phyloP scores from a whole-genome alignment of 768 basidiomycete species.

The Auricularia cornea region DNA sequence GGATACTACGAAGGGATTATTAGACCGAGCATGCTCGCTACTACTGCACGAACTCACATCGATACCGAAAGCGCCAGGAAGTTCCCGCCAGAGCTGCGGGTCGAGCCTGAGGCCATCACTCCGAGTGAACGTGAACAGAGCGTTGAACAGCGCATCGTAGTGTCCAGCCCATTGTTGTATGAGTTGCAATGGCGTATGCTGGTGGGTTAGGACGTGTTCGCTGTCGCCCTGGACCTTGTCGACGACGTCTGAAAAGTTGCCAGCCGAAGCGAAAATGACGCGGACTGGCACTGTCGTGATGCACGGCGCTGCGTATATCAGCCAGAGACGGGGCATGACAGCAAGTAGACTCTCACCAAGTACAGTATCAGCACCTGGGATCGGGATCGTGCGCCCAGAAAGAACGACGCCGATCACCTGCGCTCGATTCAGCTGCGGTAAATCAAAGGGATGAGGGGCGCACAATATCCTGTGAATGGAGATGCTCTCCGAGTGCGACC shows the following conservation, averaged over 20 bases:
- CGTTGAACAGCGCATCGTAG: background rate
- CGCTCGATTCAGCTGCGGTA: background rate
- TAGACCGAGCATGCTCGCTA: background rate
- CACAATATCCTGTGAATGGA: background rate
- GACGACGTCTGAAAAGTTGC: background rate
- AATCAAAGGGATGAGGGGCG: background rate
- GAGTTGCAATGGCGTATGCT: background rate
- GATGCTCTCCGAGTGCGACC: background rate
- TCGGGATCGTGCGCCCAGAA: background rate
- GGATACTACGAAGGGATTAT: background rate
- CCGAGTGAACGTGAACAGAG: background rate
- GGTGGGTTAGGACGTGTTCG: background rate
- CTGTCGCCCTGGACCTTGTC: background rate
- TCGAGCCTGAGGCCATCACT: background rate
- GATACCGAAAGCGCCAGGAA: background rate
- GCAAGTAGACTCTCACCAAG: background rate
- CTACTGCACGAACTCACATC: background rate
- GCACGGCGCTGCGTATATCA: background rate
- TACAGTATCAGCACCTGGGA: background rate
- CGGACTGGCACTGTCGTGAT: background rate
- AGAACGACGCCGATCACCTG: background rate
- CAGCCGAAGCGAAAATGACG: background rate
- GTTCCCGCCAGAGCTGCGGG: background rate
- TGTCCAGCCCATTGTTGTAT: background rate
- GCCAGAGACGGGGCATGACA: background rate